phyloP scores from a whole-genome alignment of 129 eudicot genomes.

The Kitagawia praeruptora region DNA sequence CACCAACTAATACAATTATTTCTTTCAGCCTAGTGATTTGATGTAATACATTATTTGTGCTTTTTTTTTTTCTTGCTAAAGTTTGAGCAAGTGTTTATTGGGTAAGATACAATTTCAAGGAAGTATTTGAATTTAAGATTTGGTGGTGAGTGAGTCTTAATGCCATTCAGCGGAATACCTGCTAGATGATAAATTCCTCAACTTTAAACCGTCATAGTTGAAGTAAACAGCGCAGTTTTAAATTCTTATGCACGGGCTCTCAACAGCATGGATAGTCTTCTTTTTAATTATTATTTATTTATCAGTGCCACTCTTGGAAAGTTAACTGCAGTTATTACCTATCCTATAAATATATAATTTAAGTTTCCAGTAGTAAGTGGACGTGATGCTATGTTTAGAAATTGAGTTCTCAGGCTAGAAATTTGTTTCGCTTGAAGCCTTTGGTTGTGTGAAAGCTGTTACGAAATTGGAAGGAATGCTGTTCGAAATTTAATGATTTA shows the following conservation, averaged over 20 bases:
- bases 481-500: no score
- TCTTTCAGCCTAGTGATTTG: not conserved
- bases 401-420: not conserved
- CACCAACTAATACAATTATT: not conserved
- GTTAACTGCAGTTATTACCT: not conserved
- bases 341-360: not conserved
- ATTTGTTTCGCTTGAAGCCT: not conserved
- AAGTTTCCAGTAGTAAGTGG: not conserved
- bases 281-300: not conserved
- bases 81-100: not conserved
- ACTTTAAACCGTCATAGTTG: not conserved
- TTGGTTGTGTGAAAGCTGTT: not conserved
- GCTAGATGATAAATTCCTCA: not conserved
- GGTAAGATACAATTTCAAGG: not conserved
- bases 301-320: not conserved
- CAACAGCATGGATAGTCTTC: not conserved
- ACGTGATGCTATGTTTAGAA: not conserved
- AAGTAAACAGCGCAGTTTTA: not conserved
- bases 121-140: not conserved
- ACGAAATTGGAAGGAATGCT: not conserved
- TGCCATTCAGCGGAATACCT: constrained; percentile 1
- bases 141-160: not conserved
- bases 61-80: no score
- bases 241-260: not conserved
- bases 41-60: not conserved